Base-by-base conservation (phyloP, 1,139 yeast species). In the Candida sanyaensis region DNA sequence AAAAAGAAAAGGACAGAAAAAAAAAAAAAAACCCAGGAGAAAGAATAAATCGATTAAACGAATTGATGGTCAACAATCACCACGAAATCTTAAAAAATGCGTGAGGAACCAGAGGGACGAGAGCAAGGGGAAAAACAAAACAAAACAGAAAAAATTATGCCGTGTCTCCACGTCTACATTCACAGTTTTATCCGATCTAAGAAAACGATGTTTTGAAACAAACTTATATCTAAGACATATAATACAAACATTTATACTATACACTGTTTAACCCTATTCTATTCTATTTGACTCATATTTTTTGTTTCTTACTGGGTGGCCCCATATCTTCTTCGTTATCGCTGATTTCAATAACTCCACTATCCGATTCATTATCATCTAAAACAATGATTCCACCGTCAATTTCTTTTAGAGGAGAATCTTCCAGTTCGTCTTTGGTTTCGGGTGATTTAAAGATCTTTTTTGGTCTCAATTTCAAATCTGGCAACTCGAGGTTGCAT, bases 401-500 rank as follows among this genome's bases (percentile, higher is more conserved):
- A 5, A 56, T 55, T 5, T 51, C 50, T 21, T 48, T 47, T 6
- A 43, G 47, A 29, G 44, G 48, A 7, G 13, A 23, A n/a, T n/a
- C 30, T 43, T 37, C 41, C 8, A 26, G 21, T 37, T 12, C 29
- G 9, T 42, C 43, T 21, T 34, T 27, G 11, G 12, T 34, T 9
- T 37, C 23, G 1, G 27, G 21, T 12, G 27, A 34, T 29, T 34
- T 30, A 12, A 42, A 27, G 5, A 29, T 26, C 44, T 53, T 55
- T 45, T 61, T 64, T 4, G 52, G 55, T 43, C 69, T 55, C 41
- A 73, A 57, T 11, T 51, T 51, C 17, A 73, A 36, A 12, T 50
- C 58, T 1, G 78, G 75, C 13, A 52, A 55, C n/a, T 43, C 50
- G 10, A 52, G 45, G 4, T 44, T 46, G 5, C 42, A 47, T 0